Base-by-base conservation (phyloP, 139 green algal genomes). In the Picochlorum costavermella region DNA sequence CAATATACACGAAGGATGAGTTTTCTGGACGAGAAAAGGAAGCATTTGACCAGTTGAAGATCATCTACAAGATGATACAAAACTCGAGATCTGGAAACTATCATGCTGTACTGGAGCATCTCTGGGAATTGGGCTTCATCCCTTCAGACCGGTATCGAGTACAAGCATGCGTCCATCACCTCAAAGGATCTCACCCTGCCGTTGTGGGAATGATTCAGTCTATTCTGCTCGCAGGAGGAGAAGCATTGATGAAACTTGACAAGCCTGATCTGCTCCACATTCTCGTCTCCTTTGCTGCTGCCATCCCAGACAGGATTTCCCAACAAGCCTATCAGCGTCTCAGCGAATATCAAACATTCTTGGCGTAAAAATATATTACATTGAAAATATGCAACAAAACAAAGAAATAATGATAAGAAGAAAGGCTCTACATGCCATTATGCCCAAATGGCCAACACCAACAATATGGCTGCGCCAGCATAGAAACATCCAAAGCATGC, bases 41-140 rank as follows among this genome's bases (percentile, higher is more conserved):
- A 50, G 67, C 66, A 20, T 75, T 79, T 30, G 37, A 65, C 20
- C 59, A 65, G 29, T 67, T 81, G 13, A 73, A 73, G 23, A 8
- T 31, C 20, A 16, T 53, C 5, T 11, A 28, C 12, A 31, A 11
- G 5, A 3, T 64, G 5, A 20, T 51, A 12, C 6, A 14, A 25
- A 60, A 64, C 64, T 37, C 30, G n/a, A 43, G n/a, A 56, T 17
- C 65, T 43, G 65, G 57, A 3, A 67, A 81, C 36, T 23, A 56
- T 45, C 43, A 30, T 5, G 48, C 51, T 4, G 64, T 65, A 62
- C 31, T 74, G 28, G 67, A 69, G 29, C 25, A 33, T 28, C 63
- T 82, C 64, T 48, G 33, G 13, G 71, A 82, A 37, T 59, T 82
- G 36, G 30, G 49, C 3, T 80, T 80, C 56, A 45, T 82, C 43